A percentile compares a stretch with the other conserved stretches of the same genome.
Conservation (phyloP, 1,284 basidiomycete species). For the Meripilus lineatus region DNA sequence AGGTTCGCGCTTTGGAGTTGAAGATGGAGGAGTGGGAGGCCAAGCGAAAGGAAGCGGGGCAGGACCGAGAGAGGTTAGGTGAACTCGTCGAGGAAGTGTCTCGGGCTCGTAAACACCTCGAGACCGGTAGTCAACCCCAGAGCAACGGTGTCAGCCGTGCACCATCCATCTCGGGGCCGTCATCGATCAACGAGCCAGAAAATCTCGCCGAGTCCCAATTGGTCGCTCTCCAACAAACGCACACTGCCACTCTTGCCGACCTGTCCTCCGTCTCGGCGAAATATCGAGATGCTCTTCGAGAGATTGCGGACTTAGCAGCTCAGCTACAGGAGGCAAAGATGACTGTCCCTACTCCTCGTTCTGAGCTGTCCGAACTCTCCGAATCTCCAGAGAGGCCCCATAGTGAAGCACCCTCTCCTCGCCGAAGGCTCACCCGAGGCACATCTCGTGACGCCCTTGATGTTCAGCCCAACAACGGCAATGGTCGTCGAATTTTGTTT, state of each 20-base stretch:
- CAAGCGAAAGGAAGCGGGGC: conserved; percentile 60
- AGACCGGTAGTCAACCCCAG: conserved; percentile 31
- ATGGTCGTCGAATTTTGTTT: conserved; percentile 73
- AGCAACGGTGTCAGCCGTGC: conserved; percentile 21
- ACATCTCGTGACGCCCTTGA: conserved; percentile 48
- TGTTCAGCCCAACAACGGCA: conserved; percentile 36
- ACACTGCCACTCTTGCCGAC: conserved; percentile 75
- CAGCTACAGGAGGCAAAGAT: conserved; percentile 79
- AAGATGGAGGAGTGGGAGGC: conserved; percentile 74
- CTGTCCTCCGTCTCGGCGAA: conserved; percentile 74
- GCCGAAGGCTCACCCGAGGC: conserved; percentile 47
- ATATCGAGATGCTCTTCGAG: conserved; percentile 84
- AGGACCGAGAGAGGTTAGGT: conserved; percentile 60
- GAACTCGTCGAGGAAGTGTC: conserved; percentile 67
- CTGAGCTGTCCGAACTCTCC: conserved; percentile 18
- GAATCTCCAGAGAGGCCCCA: conserved; percentile 51
- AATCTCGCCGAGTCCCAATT: conserved; percentile 51
- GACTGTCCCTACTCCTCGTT: conserved; percentile 30
- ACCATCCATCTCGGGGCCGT: conserved; percentile 17
- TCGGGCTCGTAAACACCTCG: conserved; percentile 60
- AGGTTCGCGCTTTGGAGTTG: conserved; percentile 69
- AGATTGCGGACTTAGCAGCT: conserved; percentile 82
- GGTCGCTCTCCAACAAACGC: conserved; percentile 65
- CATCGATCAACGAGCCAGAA: conserved; percentile 25
- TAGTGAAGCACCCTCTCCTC: conserved; percentile 40